Percentiles rank a stretch among this genome's conserved stretches.
Evolutionary conservation across 2,329 filamentous ascomycete genomes (phyloP).

Genomic region (Bipolaris bicolor): DNA sequence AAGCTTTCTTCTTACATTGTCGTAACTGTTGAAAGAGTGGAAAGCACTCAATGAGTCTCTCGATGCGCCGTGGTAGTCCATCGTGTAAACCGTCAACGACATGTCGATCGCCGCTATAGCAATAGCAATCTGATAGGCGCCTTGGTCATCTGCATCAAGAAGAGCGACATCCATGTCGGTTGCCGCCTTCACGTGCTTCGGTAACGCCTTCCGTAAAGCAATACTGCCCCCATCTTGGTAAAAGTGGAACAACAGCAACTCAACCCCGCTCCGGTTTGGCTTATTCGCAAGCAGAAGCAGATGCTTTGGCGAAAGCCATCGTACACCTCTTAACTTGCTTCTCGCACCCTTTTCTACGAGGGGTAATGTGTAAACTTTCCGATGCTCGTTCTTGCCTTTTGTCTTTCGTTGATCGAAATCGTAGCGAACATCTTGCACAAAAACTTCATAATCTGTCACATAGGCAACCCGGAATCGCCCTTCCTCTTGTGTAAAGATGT

Average conservation of each 20-base stretch:
- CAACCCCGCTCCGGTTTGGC: conserved; percentile 60
- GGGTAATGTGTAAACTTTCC: conserved; percentile 41
- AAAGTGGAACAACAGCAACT: conserved; percentile 64
- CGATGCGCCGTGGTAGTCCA: conserved; percentile 68
- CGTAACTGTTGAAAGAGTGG: conserved; percentile 58
- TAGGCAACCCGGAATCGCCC: conserved; percentile 76
- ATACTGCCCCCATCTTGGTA: conserved; percentile 61
- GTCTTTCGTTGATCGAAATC: conserved; percentile 53
- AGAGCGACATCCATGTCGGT: conserved; percentile 79
- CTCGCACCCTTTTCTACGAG: conserved; percentile 46
- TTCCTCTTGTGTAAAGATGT: conserved; percentile 68
- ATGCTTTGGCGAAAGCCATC: conserved; percentile 61
- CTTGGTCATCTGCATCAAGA: conserved; percentile 64
- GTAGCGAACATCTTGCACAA: conserved; percentile 65
- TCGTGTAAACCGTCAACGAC: conserved; percentile 76
- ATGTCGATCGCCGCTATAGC: conserved; percentile 81
- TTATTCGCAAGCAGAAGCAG: conserved; percentile 64
- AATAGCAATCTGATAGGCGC: conserved; percentile 77
- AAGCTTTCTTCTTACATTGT: conserved; percentile 53
- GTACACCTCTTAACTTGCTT: conserved; percentile 62
- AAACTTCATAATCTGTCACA: conserved; percentile 77
- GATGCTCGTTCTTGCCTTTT: conserved; percentile 34
- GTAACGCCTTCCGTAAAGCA: conserved; percentile 63
- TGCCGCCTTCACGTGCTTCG: conserved; percentile 72
- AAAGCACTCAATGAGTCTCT: conserved; percentile 56